Base-by-base conservation (phyloP, 2,329 filamentous ascomycete species). In the Fusarium transvaalense region DNA sequence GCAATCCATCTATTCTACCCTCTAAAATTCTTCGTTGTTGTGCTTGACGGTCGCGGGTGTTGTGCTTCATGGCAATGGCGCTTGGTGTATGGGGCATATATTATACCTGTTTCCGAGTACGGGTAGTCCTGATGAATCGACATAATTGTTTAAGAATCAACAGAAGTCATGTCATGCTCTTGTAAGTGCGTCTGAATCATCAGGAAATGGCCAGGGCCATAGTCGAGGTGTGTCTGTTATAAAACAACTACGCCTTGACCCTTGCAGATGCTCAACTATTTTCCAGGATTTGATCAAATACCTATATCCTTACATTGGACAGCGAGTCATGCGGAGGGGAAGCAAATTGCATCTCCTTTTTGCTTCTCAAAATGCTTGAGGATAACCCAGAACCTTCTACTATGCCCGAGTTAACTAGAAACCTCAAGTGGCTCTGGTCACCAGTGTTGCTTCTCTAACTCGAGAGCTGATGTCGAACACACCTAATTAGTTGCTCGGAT, bases 31-130 rank as follows among this genome's bases (percentile, higher is more conserved):
- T 72, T 61, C 53, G 47, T 64, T 72, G 68, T 61, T 71, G 64
- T 72, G 23, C 23, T 25, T 25, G 23, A 25, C 6, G 23, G 23
- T 25, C 23, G 23, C 23, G 23, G 23, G 23, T 25, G 68, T 61
- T 71, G 64, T 72, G 72, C 64, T 75, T 76, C 74, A 78, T 76
- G 72, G 76, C 76, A 78, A 71, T 61, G 77, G 77, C 71, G 77
- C 77, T 75, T 68, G 71, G 74, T 77, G 65, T 75, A 71, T 68
- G 68, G 71, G 66, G 71, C 73, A 76, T 74, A 68, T 73, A 74
- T 27, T 76, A 76, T 76, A 73, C 74, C 71, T 78, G 72, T 68
- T 71, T 57, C 59, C 61, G 42, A 54, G 50, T 48, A 39, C 21
- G 54, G 41, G 62, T 66, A 62, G 60, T 52, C 38, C 60, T 71